These are phyloP conservation scores for Diutina siamensis DNA, from an alignment of 1,139 yeast genomes.

Conservation along the genomic window DNA sequence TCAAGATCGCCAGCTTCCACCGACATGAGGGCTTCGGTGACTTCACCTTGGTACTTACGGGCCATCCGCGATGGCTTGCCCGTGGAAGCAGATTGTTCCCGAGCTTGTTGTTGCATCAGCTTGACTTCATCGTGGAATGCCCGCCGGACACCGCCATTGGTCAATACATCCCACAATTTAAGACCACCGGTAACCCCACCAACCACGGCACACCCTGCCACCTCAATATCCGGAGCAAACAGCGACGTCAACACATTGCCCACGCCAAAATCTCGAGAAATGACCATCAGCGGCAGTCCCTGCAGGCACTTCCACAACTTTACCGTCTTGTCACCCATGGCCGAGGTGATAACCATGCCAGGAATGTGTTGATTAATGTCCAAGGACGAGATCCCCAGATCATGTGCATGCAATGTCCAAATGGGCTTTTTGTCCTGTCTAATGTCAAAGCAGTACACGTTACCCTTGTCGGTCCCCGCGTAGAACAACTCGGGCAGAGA, in stretches of 20 bases:
- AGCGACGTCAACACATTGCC: slow-evolving; percentile 82
- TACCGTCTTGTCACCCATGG: slow-evolving; percentile 79
- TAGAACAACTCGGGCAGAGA: slow-evolving; percentile 54
- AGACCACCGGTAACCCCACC: slow-evolving; percentile 84
- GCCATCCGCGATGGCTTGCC: slow-evolving; percentile 66
- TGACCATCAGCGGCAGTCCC: slow-evolving; percentile 75
- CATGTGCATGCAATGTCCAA: slow-evolving; percentile 97
- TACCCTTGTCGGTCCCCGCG: slow-evolving; percentile 91
- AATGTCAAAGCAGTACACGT: slow-evolving; percentile 80
- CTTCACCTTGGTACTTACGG: slow-evolving; percentile 46
- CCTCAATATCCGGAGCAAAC: slow-evolving; percentile 82
- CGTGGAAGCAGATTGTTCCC: slow-evolving; percentile 37
- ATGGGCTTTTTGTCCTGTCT: slow-evolving; percentile 59
- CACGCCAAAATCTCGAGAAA: slow-evolving; percentile 86
- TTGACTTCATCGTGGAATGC: slow-evolving; percentile 51
- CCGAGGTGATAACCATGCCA: slow-evolving; percentile 76
- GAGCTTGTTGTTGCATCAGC: slow-evolving; percentile 43
- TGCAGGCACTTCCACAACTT: slow-evolving; percentile 68
- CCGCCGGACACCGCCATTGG: slow-evolving; percentile 67
- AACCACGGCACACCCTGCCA: slow-evolving; percentile 70
- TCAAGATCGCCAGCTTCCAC: slow-evolving; percentile 41
- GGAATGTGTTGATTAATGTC: slow-evolving; percentile 57
- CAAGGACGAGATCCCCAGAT: slow-evolving; percentile 80
- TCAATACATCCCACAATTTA: slow-evolving; percentile 87
- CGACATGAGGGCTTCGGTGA: slow-evolving; percentile 44